These are phyloP conservation scores for Astrothelium subdiscretum DNA, from an alignment of 495 filamentous ascomycete species.

Conservation along the genomic window DNA sequence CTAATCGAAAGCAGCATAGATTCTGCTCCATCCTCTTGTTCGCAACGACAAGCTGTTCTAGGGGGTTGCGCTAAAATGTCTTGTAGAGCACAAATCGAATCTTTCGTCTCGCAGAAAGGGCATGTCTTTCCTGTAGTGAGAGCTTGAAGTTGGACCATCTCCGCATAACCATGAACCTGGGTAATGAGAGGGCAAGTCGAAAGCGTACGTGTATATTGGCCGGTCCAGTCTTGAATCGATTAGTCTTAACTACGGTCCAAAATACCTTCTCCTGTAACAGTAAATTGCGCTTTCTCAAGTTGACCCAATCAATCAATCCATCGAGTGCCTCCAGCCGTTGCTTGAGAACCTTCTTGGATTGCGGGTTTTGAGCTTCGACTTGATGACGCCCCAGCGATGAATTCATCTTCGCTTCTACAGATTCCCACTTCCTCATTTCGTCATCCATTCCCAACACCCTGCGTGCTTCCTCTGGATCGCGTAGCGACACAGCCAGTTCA, in stretches of 20 bases:
- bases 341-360: background rate
- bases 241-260: background rate
- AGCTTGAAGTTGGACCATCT: background rate
- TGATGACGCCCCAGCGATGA: background rate
- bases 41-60: too few relatives aligned
- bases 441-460: background rate
- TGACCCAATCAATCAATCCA: background rate
- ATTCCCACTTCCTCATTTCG: background rate
- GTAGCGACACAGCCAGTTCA: background rate
- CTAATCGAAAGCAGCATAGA: too few relatives aligned
- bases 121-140: background rate
- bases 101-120: too few relatives aligned
- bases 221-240: background rate
- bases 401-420: background rate
- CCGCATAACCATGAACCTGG: background rate
- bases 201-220: background rate
- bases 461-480: background rate
- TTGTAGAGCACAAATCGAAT: too few relatives aligned
- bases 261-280: background rate
- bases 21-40: too few relatives aligned
- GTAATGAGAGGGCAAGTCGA: background rate
- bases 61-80: too few relatives aligned
- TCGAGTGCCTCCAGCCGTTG: background rate
- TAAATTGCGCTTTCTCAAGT: background rate
- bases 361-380: background rate